Evolutionary conservation across 371 early-diverging fungal species (phyloP).

Genomic region (Rhizopus microsporus): DNA sequence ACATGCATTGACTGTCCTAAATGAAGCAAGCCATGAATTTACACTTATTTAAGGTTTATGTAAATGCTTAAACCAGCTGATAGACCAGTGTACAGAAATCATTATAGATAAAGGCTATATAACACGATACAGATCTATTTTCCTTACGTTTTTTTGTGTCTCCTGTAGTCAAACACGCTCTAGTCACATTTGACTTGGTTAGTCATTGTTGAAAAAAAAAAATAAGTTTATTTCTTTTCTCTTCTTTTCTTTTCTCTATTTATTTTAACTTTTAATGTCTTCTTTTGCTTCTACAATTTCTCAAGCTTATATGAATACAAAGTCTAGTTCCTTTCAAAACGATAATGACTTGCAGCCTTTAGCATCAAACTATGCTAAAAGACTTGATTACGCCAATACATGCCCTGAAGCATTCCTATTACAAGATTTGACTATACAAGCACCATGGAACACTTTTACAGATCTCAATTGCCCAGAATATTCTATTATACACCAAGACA

Average conservation of each 20-base stretch:
- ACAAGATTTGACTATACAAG: constrained; percentile 14
- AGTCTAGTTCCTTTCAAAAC: no score
- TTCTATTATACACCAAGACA: not conserved
- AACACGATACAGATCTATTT: constrained; percentile 27
- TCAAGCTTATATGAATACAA: no score
- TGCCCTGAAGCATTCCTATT: constrained; percentile 10
- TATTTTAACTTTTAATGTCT: not conserved
- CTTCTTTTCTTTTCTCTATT: constrained; percentile 5
- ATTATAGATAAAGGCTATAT: constrained; percentile 1
- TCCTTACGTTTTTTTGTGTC: constrained; percentile 25
- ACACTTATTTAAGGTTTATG: no score
- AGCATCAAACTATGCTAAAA: not conserved
- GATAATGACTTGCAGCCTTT: not conserved
- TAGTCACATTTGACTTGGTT: constrained; percentile 31
- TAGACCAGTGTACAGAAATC: constrained; percentile 1
- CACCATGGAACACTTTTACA: not conserved
- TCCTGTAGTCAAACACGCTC: constrained; percentile 24
- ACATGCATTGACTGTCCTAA: not conserved
- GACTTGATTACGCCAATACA: constrained; percentile 1
- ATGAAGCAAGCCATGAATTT: no score
- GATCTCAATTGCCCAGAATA: not conserved
- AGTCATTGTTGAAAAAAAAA: constrained; percentile 14
- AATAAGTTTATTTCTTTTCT: constrained; percentile 4
- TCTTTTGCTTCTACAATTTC: not conserved
- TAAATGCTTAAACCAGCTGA: constrained; percentile 16